Base-by-base conservation (phyloP, 2,329 filamentous ascomycete species). In the Verticillium zaregamsianum region DNA sequence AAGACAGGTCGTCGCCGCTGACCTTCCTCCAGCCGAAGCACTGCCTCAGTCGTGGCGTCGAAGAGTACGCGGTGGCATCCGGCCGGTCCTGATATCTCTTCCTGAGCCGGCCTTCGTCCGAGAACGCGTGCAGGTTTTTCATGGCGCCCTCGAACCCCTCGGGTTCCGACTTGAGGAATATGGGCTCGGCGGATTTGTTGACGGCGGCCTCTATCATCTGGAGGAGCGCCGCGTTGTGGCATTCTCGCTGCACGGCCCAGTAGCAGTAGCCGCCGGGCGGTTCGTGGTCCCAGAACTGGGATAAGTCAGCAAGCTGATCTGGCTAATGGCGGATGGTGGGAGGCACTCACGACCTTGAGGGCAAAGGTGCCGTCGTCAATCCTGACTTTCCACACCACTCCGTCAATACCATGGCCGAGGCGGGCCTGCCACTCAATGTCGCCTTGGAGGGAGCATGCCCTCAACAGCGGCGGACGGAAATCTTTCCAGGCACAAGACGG, bases 191-290 rank as follows among this genome's bases (percentile, higher is more conserved):
- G 17, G 52, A 55, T 2, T 37, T 14, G 17, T 60, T 35, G 15
- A 60, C 25, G 8, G 59, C 28, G 17, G n/a, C 17, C 11, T 55
- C 52, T 7, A 60, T 28, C n/a, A 55, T 37, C 25, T 56, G 45
- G 25, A 63, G 33, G n/a, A 63, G 25, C 7, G 63, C 59, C 6
- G 59, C 57, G 31, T 63, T 63, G 5, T 64, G 61, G 35, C 59
- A 64, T 35, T 64, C 63, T 37, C 61, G 49, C 33, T 63, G 58
- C 35, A 55, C 28, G 15, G 63, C 60, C 57, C 32, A 64, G 57
- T 63, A 64, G 3, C 54, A 37, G 8, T 40, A 9, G 33, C 40
- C 45, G 3, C 54, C 39, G 15, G 60, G 62, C 1, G 61, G 32
- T 2, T 57, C 37, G 8, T 54, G 17, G 20, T 64, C 63, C 59